Base-by-base conservation (phyloP, 768 basidiomycete genomes). In the Agaricus subrufescens region DNA sequence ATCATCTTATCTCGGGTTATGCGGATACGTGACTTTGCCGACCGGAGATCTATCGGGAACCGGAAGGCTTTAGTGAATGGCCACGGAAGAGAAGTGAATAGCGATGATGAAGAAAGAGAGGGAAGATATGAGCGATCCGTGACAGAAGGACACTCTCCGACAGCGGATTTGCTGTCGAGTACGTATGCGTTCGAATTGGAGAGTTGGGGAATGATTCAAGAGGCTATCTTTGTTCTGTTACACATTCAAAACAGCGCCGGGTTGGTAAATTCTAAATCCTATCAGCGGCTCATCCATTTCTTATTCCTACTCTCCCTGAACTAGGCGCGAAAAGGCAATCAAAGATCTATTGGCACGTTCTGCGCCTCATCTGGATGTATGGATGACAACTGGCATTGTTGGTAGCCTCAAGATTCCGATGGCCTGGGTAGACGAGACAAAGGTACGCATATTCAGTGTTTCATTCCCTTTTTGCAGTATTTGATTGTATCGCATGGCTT, bases 171-270 rank as follows among this genome's bases (percentile, higher is more conserved):
- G 37, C 70, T 98, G 27, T 86, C 94, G 7, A 87, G 83, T 59
- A 83, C 81, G 53, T 99, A 96, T 66, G 95, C 95, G 0, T 77
- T 83, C 48, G 91, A 97, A 67, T 72, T 99, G 59, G 96, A 98
- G 71, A 77, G 78, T 50, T 71, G 82, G 55, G 93, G 87, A 15
- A 77, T 88, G 78, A 80, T 95, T 62, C 86, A 91, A 63, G 90
- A 93, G 69, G 89, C 94, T 4, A 79, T 82, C 2, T 98, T 98
- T 65, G 91, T 98, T 3, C 73, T 97, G 56, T 73, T 98, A 53
- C 94, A 98, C 68, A 72, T 98, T 9, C 91, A 96, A 66, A 84
- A 86, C 23, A 79, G 85, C 15, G 75, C 77, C 25, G 88, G 91
- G 95, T 95, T 63, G 58, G 87, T 50, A 11, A 19, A 62, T 15